Percentiles rank a stretch among this genome's conserved stretches.
phyloP scores from a whole-genome alignment of 768 basidiomycete species.

The Leccinum broughii region DNA sequence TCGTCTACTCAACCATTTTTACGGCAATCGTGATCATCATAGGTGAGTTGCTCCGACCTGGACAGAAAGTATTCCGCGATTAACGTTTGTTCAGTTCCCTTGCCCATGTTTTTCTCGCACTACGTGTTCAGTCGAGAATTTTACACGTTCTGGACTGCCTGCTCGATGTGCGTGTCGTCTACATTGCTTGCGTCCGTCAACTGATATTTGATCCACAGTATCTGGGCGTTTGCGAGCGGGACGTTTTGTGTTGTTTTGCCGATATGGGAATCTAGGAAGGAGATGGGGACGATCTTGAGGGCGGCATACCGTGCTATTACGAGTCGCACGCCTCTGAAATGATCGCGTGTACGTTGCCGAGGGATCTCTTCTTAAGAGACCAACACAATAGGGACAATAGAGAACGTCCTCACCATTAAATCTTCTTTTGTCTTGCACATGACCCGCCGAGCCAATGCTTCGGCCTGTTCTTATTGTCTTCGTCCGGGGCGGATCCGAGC shows the following conservation, averaged over 20 bases:
- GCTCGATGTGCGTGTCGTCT: conserved; percentile 35
- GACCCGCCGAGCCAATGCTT: conserved; percentile 5
- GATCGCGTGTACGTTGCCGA: neutral
- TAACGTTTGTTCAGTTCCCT: conserved; percentile 29
- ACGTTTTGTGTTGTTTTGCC: conserved; percentile 40
- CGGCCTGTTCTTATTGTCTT: conserved; percentile 30
- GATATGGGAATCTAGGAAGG: conserved; percentile 37
- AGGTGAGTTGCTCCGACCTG: conserved; percentile 19
- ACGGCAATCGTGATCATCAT: conserved; percentile 37
- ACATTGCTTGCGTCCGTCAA: neutral
- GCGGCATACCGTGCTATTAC: conserved; percentile 12
- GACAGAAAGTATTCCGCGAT: neutral
- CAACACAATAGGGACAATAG: conserved; percentile 32
- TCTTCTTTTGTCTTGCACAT: conserved; percentile 18
- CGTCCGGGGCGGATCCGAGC: conserved; percentile 3
- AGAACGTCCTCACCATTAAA: conserved; percentile 9
- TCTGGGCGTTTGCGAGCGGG: conserved; percentile 38
- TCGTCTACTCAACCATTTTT: conserved; percentile 35
- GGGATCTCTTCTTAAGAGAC: conserved; percentile 2
- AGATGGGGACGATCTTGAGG: conserved; percentile 30
- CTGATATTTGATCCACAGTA: conserved; percentile 23
- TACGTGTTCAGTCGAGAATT: conserved; percentile 38
- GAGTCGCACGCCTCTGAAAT: neutral
- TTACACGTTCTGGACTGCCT: conserved; percentile 40
- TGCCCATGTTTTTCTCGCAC: conserved; percentile 42